Base-by-base conservation (phyloP, 208 protist species). In the Leptomonas seymouri region DNA sequence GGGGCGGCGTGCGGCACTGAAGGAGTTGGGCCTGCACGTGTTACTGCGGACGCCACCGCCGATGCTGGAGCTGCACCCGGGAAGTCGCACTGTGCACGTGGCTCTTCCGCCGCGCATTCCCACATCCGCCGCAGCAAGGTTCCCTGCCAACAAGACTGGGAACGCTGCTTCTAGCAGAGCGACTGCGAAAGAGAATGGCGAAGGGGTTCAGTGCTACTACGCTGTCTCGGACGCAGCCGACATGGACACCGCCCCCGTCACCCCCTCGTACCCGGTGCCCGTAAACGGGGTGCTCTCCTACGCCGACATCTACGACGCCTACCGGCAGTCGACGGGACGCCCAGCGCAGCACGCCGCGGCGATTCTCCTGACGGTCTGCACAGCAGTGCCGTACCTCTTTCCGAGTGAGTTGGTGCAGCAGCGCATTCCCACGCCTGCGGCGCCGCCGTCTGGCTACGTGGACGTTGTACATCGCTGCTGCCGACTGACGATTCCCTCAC, bases 41-140 rank as follows among this genome's bases (percentile, higher is more conserved):
- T 41, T 65, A 56, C 70, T 65, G 44, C 54, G 55, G 6, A 34
- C 57, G 41, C 67, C 57, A 12, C 72, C 65, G 49, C 73, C 54
- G 16, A 8, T 64, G 59, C 63, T 65, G 45, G 71, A 57, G 58
- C 25, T 45, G 39, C 71, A 42, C n/a, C 62, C 54, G 41, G 69
- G 61, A 30, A 55, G 39, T 18, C 68, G 51, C 27, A 30, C 27
- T 12, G 42, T 64, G 16, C 55, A 70, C n/a, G 64, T 76, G 1
- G 46, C 46, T 18, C 28, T 59, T 14, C 71, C 71, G 1, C 51
- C 55, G 5, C 71, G 56, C 53, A 42, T 57, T 2, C 46, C 62
- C 2, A 44, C 60, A 2, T 15, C 45, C 6, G 3, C 15, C 21
- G 14, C 56, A 20, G 21, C 27, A 28, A 56, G 16, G 48, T 28